Conservation (phyloP, 805 yeast species). For the Sugiyamaella valdiviana region DNA sequence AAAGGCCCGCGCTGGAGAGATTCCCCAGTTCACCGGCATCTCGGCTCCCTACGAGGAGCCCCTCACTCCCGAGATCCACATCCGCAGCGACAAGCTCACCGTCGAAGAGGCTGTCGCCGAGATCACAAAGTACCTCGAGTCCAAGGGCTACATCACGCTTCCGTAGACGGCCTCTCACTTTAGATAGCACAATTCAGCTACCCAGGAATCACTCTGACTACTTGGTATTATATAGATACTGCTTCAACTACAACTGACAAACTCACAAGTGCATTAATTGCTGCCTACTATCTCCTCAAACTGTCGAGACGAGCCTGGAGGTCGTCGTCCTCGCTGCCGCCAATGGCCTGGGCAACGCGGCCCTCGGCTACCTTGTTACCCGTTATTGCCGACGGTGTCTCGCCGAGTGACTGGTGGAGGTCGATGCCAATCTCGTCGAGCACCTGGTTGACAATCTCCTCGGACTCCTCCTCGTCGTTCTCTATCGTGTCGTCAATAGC, state of each 20-base stretch:
- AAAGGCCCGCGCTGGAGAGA: constrained; percentile 92
- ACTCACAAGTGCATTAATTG: background rate
- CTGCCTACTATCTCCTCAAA: constrained; percentile 46
- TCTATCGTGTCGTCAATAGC: constrained; percentile 96
- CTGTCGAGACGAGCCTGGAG: constrained; percentile 83
- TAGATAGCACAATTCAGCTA: background rate
- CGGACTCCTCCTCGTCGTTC: constrained; percentile 81
- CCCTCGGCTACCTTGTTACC: constrained; percentile 24
- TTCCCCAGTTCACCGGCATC: constrained; percentile 92
- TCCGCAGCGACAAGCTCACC: constrained; percentile 62
- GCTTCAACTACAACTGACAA: background rate
- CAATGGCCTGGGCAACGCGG: constrained; percentile 49
- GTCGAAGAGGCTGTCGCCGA: constrained; percentile 76
- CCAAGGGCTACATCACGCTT: constrained; percentile 4
- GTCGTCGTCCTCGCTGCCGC: constrained; percentile 61
- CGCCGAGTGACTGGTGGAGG: constrained; percentile 45
- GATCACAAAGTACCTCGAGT: constrained; percentile 51
- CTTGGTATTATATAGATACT: background rate
- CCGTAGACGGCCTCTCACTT: background rate
- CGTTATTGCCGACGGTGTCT: constrained; percentile 39
- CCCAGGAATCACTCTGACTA: background rate
- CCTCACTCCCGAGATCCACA: constrained; percentile 70
- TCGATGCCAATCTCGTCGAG: constrained; percentile 95
- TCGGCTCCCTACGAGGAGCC: constrained; percentile 97
- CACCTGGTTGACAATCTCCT: constrained; percentile 84